These are phyloP conservation scores for Diaporthe sp. DNA, from an alignment of 2,329 filamentous ascomycete genomes.

Conservation along the genomic window DNA sequence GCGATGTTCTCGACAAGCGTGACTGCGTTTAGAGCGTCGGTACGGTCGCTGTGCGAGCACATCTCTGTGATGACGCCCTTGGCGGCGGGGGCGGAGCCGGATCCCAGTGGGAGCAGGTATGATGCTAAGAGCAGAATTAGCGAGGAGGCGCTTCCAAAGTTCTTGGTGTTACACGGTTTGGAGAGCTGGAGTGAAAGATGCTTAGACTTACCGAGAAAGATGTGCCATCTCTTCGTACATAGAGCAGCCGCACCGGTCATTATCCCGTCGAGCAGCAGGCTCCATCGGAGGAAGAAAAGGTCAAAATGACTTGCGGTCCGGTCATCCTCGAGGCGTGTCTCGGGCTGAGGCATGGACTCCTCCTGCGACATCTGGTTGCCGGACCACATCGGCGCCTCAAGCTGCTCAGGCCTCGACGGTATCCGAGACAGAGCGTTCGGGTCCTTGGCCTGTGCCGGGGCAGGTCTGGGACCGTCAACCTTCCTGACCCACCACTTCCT, in stretches of 20 bases:
- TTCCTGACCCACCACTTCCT: conserved; percentile 53
- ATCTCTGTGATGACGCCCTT: conserved; percentile 81
- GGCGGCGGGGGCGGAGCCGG: conserved; percentile 74
- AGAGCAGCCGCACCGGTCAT: conserved; percentile 73
- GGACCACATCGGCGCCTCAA: conserved; percentile 53
- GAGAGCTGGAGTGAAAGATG: not conserved
- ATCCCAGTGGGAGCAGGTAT: conserved; percentile 73
- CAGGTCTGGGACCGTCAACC: conserved; percentile 42
- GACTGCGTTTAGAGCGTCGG: conserved; percentile 75
- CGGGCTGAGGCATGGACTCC: conserved; percentile 56
- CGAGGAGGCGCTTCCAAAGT: not conserved
- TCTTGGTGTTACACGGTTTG: fast-evolving
- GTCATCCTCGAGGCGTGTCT: conserved; percentile 46
- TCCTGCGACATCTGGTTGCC: conserved; percentile 41
- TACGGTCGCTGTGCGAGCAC: conserved; percentile 69
- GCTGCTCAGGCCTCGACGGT: conserved; percentile 52
- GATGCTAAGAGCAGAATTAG: conserved; percentile 55
- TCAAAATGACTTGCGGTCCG: conserved; percentile 70
- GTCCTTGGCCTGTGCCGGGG: conserved; percentile 38
- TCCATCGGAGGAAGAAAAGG: conserved; percentile 73
- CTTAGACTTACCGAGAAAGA: conserved; percentile 65
- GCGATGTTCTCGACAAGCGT: conserved; percentile 78
- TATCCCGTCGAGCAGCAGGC: conserved; percentile 71
- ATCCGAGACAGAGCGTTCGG: conserved; percentile 30
- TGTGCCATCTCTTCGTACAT: conserved; percentile 72